These are phyloP conservation scores for Exophiala aquamarina DNA, from an alignment of 2,329 filamentous ascomycete genomes.

Conservation along the genomic window DNA sequence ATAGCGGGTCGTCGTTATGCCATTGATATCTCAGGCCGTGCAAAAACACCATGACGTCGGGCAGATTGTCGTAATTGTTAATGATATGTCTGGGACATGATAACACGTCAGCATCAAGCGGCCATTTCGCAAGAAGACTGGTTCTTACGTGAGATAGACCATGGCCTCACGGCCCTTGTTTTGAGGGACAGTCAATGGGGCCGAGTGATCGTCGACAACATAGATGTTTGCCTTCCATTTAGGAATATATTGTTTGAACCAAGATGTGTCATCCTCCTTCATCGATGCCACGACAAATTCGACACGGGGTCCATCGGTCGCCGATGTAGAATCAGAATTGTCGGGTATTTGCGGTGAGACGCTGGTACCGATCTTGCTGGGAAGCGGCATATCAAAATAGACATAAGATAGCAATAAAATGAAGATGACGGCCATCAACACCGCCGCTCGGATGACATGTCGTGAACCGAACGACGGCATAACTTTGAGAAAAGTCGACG, in stretches of 20 bases:
- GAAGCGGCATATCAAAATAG: background rate
- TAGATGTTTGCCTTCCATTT: constrained; percentile 49
- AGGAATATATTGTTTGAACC: constrained; percentile 50
- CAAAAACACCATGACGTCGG: constrained; percentile 61
- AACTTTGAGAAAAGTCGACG: background rate
- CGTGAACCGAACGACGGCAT: background rate
- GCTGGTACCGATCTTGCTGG: too few species aligned
- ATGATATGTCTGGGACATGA: constrained; percentile 48
- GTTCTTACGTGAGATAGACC: constrained; percentile 59
- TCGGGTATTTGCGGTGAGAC: background rate
- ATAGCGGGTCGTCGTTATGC: constrained; percentile 59
- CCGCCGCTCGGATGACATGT: background rate
- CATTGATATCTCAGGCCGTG: constrained; percentile 57
- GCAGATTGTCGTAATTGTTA: constrained; percentile 52
- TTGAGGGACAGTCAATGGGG: constrained; percentile 51
- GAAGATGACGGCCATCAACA: background rate
- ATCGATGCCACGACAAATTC: constrained; percentile 46
- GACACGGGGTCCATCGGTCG: constrained; percentile 33
- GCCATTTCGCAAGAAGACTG: constrained; percentile 26
- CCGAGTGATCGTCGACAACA: constrained; percentile 51
- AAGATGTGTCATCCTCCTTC: constrained; percentile 33
- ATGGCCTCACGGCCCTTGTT: constrained; percentile 64
- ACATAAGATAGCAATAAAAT: background rate
- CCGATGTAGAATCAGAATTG: background rate
- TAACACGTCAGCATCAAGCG: background rate